Percentiles rank a stretch among this genome's conserved stretches.
phyloP scores from a whole-genome alignment of 106 monocot species.

The Posidonia australis region DNA sequence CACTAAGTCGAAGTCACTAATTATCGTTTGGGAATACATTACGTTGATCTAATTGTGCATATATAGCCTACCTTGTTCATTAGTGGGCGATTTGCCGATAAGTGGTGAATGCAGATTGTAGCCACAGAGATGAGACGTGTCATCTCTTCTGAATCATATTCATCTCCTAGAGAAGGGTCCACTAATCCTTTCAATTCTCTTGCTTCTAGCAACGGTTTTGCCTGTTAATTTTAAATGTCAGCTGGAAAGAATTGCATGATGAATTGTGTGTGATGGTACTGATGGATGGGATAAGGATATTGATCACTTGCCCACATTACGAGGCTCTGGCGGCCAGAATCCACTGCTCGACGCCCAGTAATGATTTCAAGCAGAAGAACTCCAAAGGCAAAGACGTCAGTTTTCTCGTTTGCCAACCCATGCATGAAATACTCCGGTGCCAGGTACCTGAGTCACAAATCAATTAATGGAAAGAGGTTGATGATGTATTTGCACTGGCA shows the following conservation, averaged over 20 bases:
- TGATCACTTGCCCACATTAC: conserved; percentile 87
- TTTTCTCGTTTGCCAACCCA: conserved; percentile 85
- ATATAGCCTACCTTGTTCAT: conserved; percentile 44
- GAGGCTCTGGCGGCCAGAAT: conserved; percentile 59
- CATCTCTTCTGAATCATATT: conserved; percentile 15
- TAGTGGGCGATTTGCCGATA: conserved; percentile 46
- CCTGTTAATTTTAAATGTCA: conserved; percentile 16
- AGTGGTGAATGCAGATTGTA: conserved; percentile 70
- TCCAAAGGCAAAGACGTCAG: conserved; percentile 87
- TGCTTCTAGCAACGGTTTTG: not conserved
- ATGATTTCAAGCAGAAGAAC: conserved; percentile 88
- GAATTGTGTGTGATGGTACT: not conserved
- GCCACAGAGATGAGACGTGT: conserved; percentile 40
- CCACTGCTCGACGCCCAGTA: conserved; percentile 65
- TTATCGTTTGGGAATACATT: not conserved
- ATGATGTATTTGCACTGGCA: not conserved
- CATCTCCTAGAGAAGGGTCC: conserved; percentile 6
- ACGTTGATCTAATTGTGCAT: not conserved
- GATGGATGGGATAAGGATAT: too few relatives aligned
- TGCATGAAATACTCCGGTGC: conserved; percentile 97
- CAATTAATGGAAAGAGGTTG: not conserved
- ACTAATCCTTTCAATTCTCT: not conserved
- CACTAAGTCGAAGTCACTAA: not conserved
- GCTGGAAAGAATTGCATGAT: conserved; percentile 3
- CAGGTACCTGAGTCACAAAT: conserved; percentile 41